Percentiles rank a stretch among this genome's conserved stretches.
These are phyloP conservation scores for Glebionis coronaria DNA, from an alignment of 129 eudicot species.

Conservation along the genomic window DNA sequence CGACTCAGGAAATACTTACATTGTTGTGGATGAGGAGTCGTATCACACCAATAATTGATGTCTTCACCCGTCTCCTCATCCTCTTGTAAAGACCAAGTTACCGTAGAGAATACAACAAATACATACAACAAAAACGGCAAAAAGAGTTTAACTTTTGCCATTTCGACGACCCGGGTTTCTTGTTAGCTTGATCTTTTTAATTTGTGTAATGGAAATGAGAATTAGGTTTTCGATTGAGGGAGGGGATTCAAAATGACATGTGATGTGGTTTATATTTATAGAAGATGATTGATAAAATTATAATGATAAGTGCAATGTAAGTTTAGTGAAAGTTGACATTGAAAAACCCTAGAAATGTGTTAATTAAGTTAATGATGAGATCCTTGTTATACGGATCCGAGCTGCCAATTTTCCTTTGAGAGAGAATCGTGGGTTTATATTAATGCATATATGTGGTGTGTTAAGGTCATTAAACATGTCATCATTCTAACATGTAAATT, in stretches of 20 bases:
- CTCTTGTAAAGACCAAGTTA: conserved; percentile 17
- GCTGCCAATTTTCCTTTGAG: conserved; percentile 38
- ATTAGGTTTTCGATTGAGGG: conserved; percentile 7
- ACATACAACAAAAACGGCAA: conserved; percentile 22
- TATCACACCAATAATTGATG: conserved; percentile 60
- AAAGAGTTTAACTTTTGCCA: conserved; percentile 27
- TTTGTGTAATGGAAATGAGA: conserved; percentile 15
- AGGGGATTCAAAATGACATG: conserved; percentile 24
- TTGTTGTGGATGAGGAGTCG: conserved; percentile 67
- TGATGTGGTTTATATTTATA: conserved; percentile 28
- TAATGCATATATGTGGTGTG: conserved; percentile 14
- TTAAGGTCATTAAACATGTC: conserved; percentile 24
- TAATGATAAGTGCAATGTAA: conserved; percentile 21
- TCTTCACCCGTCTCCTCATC: conserved; percentile 29
- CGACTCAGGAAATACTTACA: conserved; percentile 52
- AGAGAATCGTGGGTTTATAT: conserved; percentile 38
- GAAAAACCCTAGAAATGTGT: conserved; percentile 37
- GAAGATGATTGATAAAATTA: conserved; percentile 11
- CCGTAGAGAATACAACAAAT: conserved; percentile 11
- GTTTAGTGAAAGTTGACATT: conserved; percentile 42
- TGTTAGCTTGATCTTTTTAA: not conserved
- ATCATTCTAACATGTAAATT: conserved; percentile 25
- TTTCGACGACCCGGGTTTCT: conserved; percentile 8
- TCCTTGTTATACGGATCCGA: conserved; percentile 46
- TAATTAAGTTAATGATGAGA: conserved; percentile 30